These are phyloP conservation scores for Acephala macrosclerotiorum DNA, from an alignment of 2,329 filamentous ascomycete genomes.

Conservation along the genomic window DNA sequence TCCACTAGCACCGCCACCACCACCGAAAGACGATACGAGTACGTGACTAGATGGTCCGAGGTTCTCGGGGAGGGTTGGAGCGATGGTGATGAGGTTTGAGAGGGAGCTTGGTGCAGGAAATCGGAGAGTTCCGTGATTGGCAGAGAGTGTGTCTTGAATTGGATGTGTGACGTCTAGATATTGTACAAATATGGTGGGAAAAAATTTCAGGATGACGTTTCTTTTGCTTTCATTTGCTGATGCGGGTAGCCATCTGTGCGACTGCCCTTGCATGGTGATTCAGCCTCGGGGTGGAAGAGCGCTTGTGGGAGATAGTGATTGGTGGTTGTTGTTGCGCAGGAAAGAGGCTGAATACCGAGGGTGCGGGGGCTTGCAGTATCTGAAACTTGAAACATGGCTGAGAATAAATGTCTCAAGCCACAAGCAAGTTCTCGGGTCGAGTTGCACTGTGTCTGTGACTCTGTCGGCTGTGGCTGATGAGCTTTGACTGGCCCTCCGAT, in stretches of 20 bases:
- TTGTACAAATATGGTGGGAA: neutral
- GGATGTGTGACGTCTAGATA: neutral
- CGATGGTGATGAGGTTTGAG: too few species aligned
- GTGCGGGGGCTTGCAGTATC: slow-evolving; percentile 4
- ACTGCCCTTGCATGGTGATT: neutral
- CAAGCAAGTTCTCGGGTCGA: neutral
- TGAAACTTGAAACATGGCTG: slow-evolving; percentile 3
- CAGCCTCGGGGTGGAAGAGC: slow-evolving; percentile 1
- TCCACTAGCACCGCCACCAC: too few species aligned
- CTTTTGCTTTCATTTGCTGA: neutral
- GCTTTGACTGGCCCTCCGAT: too few species aligned
- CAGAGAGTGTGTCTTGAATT: neutral
- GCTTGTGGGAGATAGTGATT: neutral
- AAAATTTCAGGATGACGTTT: neutral
- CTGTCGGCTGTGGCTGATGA: neutral
- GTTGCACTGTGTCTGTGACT: neutral
- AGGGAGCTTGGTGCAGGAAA: too few species aligned
- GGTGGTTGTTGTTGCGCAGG: neutral
- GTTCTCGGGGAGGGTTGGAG: too few species aligned
- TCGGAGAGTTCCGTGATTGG: neutral
- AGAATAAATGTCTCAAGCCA: slow-evolving; percentile 1
- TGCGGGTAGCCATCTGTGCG: neutral
- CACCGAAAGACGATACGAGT: too few species aligned
- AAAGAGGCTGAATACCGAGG: neutral
- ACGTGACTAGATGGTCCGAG: too few species aligned